Evolutionary conservation across 164 flowering plant species (phyloP), one percentile per base, ranked within the genome.

Genomic region (Liriodendron chinense): DNA sequence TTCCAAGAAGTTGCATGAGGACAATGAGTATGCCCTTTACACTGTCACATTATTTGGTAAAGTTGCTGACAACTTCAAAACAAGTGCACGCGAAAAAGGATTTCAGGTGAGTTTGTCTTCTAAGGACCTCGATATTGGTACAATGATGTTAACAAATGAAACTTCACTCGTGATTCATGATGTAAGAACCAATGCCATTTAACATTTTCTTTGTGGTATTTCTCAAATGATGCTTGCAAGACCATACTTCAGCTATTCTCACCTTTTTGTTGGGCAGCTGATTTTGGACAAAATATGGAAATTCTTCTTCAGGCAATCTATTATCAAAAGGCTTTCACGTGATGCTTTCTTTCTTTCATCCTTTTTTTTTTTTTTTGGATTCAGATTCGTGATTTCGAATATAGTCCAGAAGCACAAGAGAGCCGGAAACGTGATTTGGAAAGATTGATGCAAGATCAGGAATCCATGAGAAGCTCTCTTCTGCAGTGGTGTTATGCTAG

Each of bases 11-110:
- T 81, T 96, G 80, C 78, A 87, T 62, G 99, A 96, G 84, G 99
- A 96, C 84, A 96, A 94, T 83, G 98, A 96, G 76, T 96, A 92
- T 89, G 98, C 98, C 64, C 95, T 96, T 21, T 92, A 90, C 82
- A 91, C 98, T 47, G 99, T 91, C 7, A 86, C 89, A 21, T 78
- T 96, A 70, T 96, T 94, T 80, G 71, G 50, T 20, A 95, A 94
- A 68, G 97, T 88, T 81, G 99, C 98, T 74, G 99, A 96, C 79
- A 94, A 94, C 86, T 96, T 96, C 79, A 87, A 84, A 77, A 80
- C 77, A 48, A 86, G 86, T 85, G 96, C 97, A 68, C 94, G 98
- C 25, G 99, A 96, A 78, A 90, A 82, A 81, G 95, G 94, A 24
- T 94, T 86, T 78, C 99, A 96, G 86, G 98, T 91, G 77, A 79